Conservation (phyloP, 495 filamentous ascomycete species). For the Penicillium maclennaniae region DNA sequence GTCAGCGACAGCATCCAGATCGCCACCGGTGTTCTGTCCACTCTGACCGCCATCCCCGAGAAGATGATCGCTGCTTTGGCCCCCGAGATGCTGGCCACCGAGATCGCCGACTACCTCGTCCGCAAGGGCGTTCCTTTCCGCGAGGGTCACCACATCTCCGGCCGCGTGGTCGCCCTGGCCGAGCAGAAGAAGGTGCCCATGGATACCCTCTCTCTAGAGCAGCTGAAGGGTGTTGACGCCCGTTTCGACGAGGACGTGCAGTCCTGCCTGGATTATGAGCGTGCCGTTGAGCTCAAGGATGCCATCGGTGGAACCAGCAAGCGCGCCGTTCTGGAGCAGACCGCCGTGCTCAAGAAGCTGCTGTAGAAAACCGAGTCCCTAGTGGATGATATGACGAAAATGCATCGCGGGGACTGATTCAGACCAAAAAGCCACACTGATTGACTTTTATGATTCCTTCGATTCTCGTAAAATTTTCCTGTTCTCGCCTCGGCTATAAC, state of each 20-base stretch:
- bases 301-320: constrained; percentile 81
- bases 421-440: constrained; percentile 19
- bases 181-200: constrained; percentile 70
- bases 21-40: constrained; percentile 70
- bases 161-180: constrained; percentile 68
- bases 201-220: constrained; percentile 67
- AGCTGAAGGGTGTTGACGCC: constrained; percentile 67
- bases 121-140: constrained; percentile 75
- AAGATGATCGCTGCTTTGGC: constrained; percentile 76
- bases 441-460: not conserved
- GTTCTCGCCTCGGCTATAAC: not conserved
- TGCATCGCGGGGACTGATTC: constrained; percentile 10
- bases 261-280: constrained; percentile 78
- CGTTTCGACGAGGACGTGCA: constrained; percentile 75
- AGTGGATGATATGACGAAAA: constrained; percentile 13
- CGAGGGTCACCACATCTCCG: constrained; percentile 88
- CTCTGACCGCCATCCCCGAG: constrained; percentile 61
- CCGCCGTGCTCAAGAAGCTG: constrained; percentile 60
- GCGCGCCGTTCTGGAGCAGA: constrained; percentile 72
- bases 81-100: constrained; percentile 74
- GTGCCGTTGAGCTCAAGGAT: constrained; percentile 76
- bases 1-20: constrained; percentile 83
- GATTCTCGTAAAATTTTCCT: not conserved
- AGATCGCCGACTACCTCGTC: constrained; percentile 88
- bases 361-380: constrained; percentile 21